Evolutionary conservation across 768 basidiomycete species (phyloP).

Genomic region (Tylopilus plumbeoviolaceoides): DNA sequence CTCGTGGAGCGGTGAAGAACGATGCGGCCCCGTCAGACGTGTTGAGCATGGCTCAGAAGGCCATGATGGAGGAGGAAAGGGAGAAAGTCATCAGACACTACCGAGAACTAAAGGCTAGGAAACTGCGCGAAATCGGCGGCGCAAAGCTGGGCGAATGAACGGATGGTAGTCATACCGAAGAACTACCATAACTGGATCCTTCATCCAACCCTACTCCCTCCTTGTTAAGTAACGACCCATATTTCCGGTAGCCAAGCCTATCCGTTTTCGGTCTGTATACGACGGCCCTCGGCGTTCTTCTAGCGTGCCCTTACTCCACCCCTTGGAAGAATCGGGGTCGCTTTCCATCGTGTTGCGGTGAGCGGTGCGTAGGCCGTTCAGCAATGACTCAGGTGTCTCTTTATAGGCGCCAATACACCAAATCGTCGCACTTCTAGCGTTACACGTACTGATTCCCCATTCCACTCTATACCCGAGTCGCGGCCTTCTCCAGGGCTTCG

Average conservation of each 20-base stretch:
- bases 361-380: neutral
- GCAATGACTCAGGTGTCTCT: constrained; percentile 2
- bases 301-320: constrained; percentile 5
- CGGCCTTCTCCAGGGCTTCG: constrained; percentile 11
- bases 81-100: constrained; percentile 66
- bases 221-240: neutral
- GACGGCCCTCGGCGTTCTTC: constrained; percentile 3
- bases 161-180: constrained; percentile 3
- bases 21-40: constrained; percentile 38
- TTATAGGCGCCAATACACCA: constrained; percentile 3
- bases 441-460: constrained; percentile 8
- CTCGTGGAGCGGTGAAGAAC: constrained; percentile 39
- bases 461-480: constrained; percentile 19
- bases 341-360: neutral
- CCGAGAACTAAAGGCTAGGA: constrained; percentile 60
- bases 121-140: constrained; percentile 21
- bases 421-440: constrained; percentile 3
- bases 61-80: constrained; percentile 73
- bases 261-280: neutral
- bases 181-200: constrained; percentile 9
- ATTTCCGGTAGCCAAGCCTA: constrained; percentile 1
- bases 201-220: neutral
- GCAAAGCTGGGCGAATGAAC: constrained; percentile 8
- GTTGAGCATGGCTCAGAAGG: constrained; percentile 70
- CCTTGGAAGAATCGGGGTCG: neutral